These are phyloP conservation scores for Saccharomyces hybrid DNA, from an alignment of 1,139 yeast species.

Conservation along the genomic window DNA sequence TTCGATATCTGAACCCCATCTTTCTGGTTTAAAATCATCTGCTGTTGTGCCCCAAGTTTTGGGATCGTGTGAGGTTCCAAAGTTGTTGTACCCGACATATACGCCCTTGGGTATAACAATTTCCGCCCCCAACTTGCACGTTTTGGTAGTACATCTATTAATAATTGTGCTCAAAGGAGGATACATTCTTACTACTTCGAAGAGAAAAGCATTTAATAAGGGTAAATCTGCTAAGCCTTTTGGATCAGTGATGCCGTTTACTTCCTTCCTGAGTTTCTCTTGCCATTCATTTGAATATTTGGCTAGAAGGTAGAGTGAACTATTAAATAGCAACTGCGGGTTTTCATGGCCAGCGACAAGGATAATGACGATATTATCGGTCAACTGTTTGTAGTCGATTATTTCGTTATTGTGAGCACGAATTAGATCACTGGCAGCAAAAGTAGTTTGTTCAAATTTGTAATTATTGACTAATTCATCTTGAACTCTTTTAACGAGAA, in stretches of 20 bases:
- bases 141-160: conserved; percentile 40
- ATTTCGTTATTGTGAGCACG: conserved; percentile 35
- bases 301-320: conserved; percentile 42
- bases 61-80: conserved; percentile 46
- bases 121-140: conserved; percentile 36
- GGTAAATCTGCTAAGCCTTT: conserved; percentile 24
- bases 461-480: conserved; percentile 26
- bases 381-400: conserved; percentile 41
- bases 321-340: conserved; percentile 46
- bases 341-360: conserved; percentile 60
- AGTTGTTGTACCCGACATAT: conserved; percentile 52
- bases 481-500: conserved; percentile 31
- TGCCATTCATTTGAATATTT: conserved; percentile 37
- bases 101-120: conserved; percentile 46
- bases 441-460: conserved; percentile 30
- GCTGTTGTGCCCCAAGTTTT: conserved; percentile 46
- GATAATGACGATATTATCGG: conserved; percentile 49
- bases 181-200: conserved; percentile 44
- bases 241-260: conserved; percentile 6
- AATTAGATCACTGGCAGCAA: conserved; percentile 32
- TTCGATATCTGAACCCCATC: conserved; percentile 46
- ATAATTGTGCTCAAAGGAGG: conserved; percentile 57
- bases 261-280: conserved; percentile 33
- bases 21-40: conserved; percentile 41
- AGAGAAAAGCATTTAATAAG: conserved; percentile 35